Evolutionary conservation across 805 yeast species (phyloP), one percentile per base, ranked within the genome.

Genomic region (Wickerhamomyces chaumierensis): DNA sequence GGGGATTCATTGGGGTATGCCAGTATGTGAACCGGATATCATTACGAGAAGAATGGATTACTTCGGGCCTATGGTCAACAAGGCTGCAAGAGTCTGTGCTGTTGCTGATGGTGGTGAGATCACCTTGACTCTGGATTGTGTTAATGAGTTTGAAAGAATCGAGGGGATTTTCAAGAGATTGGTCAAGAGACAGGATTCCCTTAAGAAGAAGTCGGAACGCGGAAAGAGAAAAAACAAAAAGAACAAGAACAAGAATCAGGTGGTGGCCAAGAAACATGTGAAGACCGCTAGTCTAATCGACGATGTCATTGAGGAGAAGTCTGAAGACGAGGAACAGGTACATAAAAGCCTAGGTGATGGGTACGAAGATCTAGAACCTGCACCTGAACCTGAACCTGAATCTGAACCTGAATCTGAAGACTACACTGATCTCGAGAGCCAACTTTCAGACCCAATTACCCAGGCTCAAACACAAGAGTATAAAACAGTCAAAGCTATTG

Each of bases 21-120:
- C 99, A 0, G 96, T 90, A 33, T 85, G 94, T 52, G 99, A 92
- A 58, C 73, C 81, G 7, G 99, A 92, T 63, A 81, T 90, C 42
- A 88, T 88, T 39, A 92, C 98, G 0, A 76, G 87, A 48, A 77
- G 99, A 65, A 92, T 92, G 98, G 99, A 92, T 62, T 92, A 92
- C 60, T 82, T 92, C 51, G 99, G 99, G 0, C 98, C 99, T 0
- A 88, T 92, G 87, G 99, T 92, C 25, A 92, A 92, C 53, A 71
- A 95, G 37, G 85, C 99, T 1, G 80, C 97, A 1, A 71, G 99
- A 51, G 90, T 92, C 19, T 80, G 88, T 54, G 83, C 95, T 7
- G 82, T 85, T 37, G 99, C 98, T 0, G 95, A 86, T 58, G 99
- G 99, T 42, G 99, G 99, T n/a, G 96, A 90, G 58, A 84, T 90